phyloP scores from a whole-genome alignment of 768 basidiomycete genomes.

The Austroboletus eburneus region DNA sequence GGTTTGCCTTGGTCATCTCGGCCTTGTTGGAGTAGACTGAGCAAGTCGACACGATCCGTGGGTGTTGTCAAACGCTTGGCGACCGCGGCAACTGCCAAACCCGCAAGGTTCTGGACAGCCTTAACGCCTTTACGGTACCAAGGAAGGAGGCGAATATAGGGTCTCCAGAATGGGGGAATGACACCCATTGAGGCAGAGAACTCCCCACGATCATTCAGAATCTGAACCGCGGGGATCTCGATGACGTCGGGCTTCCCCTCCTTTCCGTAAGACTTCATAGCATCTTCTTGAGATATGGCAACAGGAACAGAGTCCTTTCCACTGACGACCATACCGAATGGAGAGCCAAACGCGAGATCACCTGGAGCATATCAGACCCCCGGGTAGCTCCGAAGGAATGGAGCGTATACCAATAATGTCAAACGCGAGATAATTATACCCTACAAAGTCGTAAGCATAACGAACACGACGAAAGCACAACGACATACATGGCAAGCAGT shows the following conservation, averaged over 20 bases:
- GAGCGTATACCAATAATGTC: conserved; percentile 61
- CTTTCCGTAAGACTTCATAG: conserved; percentile 54
- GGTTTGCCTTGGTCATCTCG: conserved; percentile 74
- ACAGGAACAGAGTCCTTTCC: conserved; percentile 71
- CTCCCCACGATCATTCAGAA: conserved; percentile 85
- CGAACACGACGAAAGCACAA: background rate
- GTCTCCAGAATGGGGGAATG: conserved; percentile 68
- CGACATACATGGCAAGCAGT: conserved; percentile 65
- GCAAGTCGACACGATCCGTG: conserved; percentile 72
- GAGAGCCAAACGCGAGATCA: conserved; percentile 81
- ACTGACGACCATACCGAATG: conserved; percentile 83
- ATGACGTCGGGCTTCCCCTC: conserved; percentile 42
- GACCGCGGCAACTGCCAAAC: conserved; percentile 78
- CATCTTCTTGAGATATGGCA: conserved; percentile 50
- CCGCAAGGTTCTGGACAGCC: conserved; percentile 70
- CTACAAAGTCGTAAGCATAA: conserved; percentile 20
- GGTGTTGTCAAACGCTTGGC: conserved; percentile 65
- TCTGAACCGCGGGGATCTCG: conserved; percentile 75
- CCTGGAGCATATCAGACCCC: conserved; percentile 18
- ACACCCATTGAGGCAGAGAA: conserved; percentile 82
- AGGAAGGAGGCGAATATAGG: conserved; percentile 60
- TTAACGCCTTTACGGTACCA: conserved; percentile 68
- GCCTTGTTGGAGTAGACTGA: conserved; percentile 75
- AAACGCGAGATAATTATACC: conserved; percentile 64
- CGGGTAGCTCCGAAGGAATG: background rate